Evolutionary conservation across 257 asterid genomes (phyloP), one percentile per base, ranked within the genome.

Genomic region (Eucommia ulmoides): DNA sequence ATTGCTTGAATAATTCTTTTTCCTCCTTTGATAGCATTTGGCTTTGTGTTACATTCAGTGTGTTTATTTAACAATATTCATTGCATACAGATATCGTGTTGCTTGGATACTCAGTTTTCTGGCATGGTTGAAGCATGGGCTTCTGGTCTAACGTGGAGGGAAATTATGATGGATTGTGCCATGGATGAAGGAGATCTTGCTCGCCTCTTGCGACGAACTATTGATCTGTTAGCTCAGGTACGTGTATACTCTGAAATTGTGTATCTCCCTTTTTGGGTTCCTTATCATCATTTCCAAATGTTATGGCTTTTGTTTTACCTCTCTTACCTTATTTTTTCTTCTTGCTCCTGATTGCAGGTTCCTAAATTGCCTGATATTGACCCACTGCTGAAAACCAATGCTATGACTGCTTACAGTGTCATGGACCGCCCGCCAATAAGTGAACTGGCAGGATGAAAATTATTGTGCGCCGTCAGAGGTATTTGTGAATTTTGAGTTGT

Each of bases 41-140:
- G 22, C 14, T 26, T 22, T 24, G 22, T 17, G 19, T 45, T 20
- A 24, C 44, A 33, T 23, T 21, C 24, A 9, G 12, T 11, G 21
- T 18, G 29, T 42, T 33, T 26, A 56, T 59, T 52, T 25, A 44
- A 50, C 55, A 23, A 48, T 42, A 51, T 42, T 49, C 61, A 55
- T 60, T 62, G 55, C 51, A 33, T 52, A 18, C 64, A 91, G 98
- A 86, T 83, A 53, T 60, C 94, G 22, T 91, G 98, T 84, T 91
- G 83, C 71, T 68, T 91, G 84, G 96, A 91, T 68, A 77, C 74
- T 71, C 94, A 86, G 63, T 91, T 91, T 49, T 62, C 78, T 21
- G 98, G 98, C 53, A 91, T 83, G 98, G 94, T 89, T 63, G 98
- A 91, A 66, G 96, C 95, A 22, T 91, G 98, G 98, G 98, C 98